Evolutionary conservation across 208 protist genomes (phyloP), one percentile per base, ranked within the genome.

Genomic region (Tetramitus jugosus): DNA sequence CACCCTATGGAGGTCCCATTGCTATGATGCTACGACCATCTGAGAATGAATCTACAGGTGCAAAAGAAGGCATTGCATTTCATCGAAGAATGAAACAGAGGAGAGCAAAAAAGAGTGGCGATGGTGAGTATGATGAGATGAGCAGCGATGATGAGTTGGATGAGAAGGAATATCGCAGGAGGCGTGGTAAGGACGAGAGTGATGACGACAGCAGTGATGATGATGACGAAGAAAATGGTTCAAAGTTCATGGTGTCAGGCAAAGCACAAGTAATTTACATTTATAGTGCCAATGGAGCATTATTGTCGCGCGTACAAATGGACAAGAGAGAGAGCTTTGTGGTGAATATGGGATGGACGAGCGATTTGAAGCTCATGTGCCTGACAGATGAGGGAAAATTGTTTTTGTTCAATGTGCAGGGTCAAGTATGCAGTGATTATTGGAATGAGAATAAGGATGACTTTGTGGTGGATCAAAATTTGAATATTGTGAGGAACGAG

Each of bases 311-410:
- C 7, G 33, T 74, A 39, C 31, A 37, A 14, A 13, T 53, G n/a
- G 26, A 56, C 23, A 39, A 53, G 53, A 53, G 17, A 23, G 39
- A 74, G 53, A 43, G 37, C 1, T 2, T 39, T 35, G 17, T 74
- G 0, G 7, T 74, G 3, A 29, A 23, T 33, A 39, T 74, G 0
- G 67, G 67, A 37, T 74, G 67, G 67, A 74, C 67, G 2, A 31
- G 53, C 37, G 67, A 74, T 53, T 42, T 74, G 29, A 74, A 74
- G 53, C 37, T 74, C 17, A 74, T 74, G 67, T 3, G 3, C 33
- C 37, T 74, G 29, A 74, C 67, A 29, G 17, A 74, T 23, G 31
- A 33, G 8, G 67, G 35, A 29, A 10, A 26, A 31, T 14, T 69
- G 6, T 4, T 31, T 46, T 33, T 71, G 17, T 49, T 33, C 49